Evolutionary conservation across 495 filamentous ascomycete species (phyloP).

Genomic region (Annulohypoxylon bovei): DNA sequence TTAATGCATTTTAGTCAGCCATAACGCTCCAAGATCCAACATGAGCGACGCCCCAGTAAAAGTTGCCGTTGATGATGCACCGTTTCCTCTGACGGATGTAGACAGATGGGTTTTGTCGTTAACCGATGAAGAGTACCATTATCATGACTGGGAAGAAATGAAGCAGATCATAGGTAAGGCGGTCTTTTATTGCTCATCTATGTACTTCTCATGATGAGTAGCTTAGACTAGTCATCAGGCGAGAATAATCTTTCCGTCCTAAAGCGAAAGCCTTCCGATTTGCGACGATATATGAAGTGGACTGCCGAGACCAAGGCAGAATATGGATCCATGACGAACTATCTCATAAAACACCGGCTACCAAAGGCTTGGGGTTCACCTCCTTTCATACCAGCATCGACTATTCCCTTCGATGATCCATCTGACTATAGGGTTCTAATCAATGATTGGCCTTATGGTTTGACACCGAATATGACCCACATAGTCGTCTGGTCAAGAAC

Average conservation of each 20-base stretch:
- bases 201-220: conserved; percentile 8
- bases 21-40: background rate
- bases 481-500: conserved; percentile 74
- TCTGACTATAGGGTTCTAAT: conserved; percentile 78
- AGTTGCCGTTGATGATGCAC: conserved; percentile 47
- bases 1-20: background rate
- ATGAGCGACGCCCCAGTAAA: conserved; percentile 33
- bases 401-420: conserved; percentile 72
- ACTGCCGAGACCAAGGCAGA: conserved; percentile 70
- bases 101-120: conserved; percentile 73
- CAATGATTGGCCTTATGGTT: conserved; percentile 94
- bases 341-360: conserved; percentile 76
- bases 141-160: conserved; percentile 76
- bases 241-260: conserved; percentile 78
- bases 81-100: conserved; percentile 72
- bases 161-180: conserved; percentile 71
- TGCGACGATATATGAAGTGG: conserved; percentile 86
- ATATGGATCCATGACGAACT: conserved; percentile 83
- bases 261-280: conserved; percentile 83
- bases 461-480: conserved; percentile 75
- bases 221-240: conserved; percentile 24
- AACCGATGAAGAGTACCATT: conserved; percentile 74
- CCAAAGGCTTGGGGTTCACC: conserved; percentile 68
- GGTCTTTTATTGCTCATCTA: background rate
- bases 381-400: conserved; percentile 61